These are phyloP conservation scores for Austroboletus eburneus DNA, from an alignment of 768 basidiomycete genomes.

Conservation along the genomic window DNA sequence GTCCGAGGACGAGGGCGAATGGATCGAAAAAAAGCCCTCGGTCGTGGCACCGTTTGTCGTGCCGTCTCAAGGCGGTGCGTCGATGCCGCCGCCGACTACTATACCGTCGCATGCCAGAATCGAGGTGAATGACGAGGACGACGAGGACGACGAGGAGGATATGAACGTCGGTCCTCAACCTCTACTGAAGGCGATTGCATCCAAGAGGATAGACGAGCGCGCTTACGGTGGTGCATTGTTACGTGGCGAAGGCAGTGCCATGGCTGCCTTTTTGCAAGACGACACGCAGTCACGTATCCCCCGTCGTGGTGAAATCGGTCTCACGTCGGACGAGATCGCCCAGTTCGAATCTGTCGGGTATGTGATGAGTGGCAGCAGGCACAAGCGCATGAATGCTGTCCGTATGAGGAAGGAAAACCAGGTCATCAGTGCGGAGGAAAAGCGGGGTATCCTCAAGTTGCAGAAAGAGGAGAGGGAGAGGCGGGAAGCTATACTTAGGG, in stretches of 20 bases:
- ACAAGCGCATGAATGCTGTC: conserved; percentile 97
- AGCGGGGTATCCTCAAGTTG: conserved; percentile 90
- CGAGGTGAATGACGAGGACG: conserved; percentile 29
- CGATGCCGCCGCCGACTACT: conserved; percentile 22
- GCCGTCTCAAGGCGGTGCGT: conserved; percentile 15
- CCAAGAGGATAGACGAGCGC: conserved; percentile 69
- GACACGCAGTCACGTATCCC: conserved; percentile 85
- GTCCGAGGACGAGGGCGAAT: conserved; percentile 53
- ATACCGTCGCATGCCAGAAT: conserved; percentile 9
- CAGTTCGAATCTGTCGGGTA: conserved; percentile 87
- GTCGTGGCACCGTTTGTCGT: conserved; percentile 26
- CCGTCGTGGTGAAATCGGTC: conserved; percentile 96
- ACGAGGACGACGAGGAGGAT: conserved; percentile 43
- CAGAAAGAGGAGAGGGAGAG: conserved; percentile 93
- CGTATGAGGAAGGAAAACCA: conserved; percentile 99
- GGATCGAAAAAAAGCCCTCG: conserved; percentile 62
- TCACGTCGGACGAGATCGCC: conserved; percentile 85
- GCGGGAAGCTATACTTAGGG: conserved; percentile 82
- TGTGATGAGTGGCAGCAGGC: conserved; percentile 95
- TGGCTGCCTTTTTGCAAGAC: conserved; percentile 95
- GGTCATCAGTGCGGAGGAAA: conserved; percentile 98
- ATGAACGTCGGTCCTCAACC: conserved; percentile 82
- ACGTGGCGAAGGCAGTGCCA: conserved; percentile 94
- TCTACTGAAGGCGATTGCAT: conserved; percentile 36
- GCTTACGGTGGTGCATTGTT: conserved; percentile 87